Base-by-base conservation (phyloP, 805 yeast genomes). In the Ogataea ganodermae region DNA sequence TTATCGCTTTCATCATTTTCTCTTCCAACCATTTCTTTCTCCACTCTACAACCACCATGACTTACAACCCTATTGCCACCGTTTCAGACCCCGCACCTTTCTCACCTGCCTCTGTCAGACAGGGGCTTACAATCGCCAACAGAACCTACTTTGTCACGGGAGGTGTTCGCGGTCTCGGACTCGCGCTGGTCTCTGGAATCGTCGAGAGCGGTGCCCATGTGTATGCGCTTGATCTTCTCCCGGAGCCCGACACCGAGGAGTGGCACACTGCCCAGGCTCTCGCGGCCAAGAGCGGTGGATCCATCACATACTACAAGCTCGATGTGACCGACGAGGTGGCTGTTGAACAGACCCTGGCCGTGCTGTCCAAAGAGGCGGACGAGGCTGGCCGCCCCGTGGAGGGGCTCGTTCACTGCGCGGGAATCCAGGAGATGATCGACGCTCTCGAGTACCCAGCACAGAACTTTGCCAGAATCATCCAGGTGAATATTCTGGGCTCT, bases 121-220 rank as follows among this genome's bases (percentile, higher is more conserved):
- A 43, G 1, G 53, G 53, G 6, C 21, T 52, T 27, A 30, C 45
- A n/a, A 45, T 52, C 28, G 41, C 32, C 14, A 40, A 40, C 42
- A 45, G 53, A 43, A 39, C 56, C 21, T 52, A 38, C 39, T 47
- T 52, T 33, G 56, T 52, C 38, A 52, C 56, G n/a, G 56, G 56
- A 6, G 56, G 56, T 20, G 56, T 49, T 12, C 42, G 56, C 18
- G 56, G 56, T 7, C 39, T 52, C 17, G 56, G 56, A 9, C 38
- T 52, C 17, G 14, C 50, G 9, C 35, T 52, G 13, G 43, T 48
- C 17, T 35, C 52, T 1, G 53, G 50, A n/a, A 38, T 52, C n/a
- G 38, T 46, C 3, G 56, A 52, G 42, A 35, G 38, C n/a, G 53
- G 53, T 8, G 56, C 52, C n/a, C 51, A 51, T 21, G 50, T 47